Percentiles rank a stretch among this genome's conserved stretches.
These are phyloP conservation scores for Cercospora nicotianae DNA, from an alignment of 2,329 filamentous ascomycete genomes.

Conservation along the genomic window DNA sequence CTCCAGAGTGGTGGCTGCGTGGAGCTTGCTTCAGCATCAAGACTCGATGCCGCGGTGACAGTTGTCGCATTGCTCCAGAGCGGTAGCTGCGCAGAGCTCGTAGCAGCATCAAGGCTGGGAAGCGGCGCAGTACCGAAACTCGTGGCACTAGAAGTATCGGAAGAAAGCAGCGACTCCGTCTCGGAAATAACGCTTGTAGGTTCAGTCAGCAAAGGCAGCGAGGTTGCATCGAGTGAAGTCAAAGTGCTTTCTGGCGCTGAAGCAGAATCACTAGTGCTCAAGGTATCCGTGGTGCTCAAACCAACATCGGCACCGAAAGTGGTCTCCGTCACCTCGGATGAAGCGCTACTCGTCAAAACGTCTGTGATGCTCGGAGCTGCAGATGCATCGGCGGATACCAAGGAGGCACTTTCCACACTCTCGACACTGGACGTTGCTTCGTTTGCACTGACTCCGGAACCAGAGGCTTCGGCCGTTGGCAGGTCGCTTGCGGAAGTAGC, in stretches of 20 bases:
- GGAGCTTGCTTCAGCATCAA: not conserved
- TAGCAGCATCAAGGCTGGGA: not conserved
- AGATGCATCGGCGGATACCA: not conserved
- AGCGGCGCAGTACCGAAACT: not conserved
- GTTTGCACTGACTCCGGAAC: not conserved
- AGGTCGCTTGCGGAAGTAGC: not conserved
- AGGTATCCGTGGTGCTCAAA: not conserved
- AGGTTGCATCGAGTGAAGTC: not conserved
- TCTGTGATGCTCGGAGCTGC: not conserved
- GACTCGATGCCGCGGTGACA: no score
- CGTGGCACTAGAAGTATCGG: not conserved
- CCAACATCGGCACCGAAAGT: not conserved
- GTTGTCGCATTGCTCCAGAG: not conserved
- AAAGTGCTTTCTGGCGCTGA: not conserved
- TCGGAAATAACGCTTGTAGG: not conserved
- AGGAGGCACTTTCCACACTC: not conserved
- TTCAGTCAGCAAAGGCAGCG: not conserved
- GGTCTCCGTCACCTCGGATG: not conserved
- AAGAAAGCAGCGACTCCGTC: not conserved
- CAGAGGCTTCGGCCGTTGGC: not conserved
- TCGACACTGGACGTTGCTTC: not conserved
- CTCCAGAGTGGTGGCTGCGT: not conserved
- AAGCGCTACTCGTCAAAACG: not conserved
- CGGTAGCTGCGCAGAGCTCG: not conserved
- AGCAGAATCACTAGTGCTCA: not conserved